Evolutionary conservation across 2,329 filamentous ascomycete genomes (phyloP).

Genomic region (Juglanconis sp.): DNA sequence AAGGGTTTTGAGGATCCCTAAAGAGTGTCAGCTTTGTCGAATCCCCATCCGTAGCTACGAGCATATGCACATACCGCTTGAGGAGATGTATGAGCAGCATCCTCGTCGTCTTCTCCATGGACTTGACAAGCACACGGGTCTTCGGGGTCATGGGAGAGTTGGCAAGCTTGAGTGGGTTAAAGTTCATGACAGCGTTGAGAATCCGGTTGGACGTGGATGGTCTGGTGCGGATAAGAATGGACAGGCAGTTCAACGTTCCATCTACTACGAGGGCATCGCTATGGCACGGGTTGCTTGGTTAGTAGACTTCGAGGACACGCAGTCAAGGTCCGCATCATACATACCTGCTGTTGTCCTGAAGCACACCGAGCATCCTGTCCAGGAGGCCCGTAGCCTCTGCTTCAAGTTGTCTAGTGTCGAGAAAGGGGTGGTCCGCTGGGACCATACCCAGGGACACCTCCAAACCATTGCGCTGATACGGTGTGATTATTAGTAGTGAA

Average conservation of each 20-base stretch:
- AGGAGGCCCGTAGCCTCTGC: constrained; percentile 89
- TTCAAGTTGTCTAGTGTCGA: constrained; percentile 78
- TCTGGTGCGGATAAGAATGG: constrained; percentile 76
- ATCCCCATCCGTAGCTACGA: constrained; percentile 12
- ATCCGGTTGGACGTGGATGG: constrained; percentile 82
- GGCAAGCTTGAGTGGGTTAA: constrained; percentile 84
- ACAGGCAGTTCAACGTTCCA: constrained; percentile 84
- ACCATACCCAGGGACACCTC: constrained; percentile 87
- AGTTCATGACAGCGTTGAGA: constrained; percentile 78
- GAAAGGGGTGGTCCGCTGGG: constrained; percentile 74
- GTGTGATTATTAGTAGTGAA: background rate
- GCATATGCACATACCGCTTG: constrained; percentile 58
- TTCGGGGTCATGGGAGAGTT: constrained; percentile 74
- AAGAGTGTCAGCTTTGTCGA: constrained; percentile 17
- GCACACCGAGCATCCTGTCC: constrained; percentile 78
- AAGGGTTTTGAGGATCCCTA: constrained; percentile 77
- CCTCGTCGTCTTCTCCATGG: constrained; percentile 90
- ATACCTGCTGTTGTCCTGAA: constrained; percentile 85
- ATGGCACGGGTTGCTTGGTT: constrained; percentile 22
- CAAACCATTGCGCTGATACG: constrained; percentile 60
- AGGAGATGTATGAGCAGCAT: constrained; percentile 79
- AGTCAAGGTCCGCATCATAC: constrained; percentile 43
- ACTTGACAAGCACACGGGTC: constrained; percentile 78
- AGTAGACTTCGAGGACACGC: constrained; percentile 15
- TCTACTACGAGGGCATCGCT: constrained; percentile 88